Conservation (phyloP, 257 asterid species). For the Thymus quinquecostatus region DNA sequence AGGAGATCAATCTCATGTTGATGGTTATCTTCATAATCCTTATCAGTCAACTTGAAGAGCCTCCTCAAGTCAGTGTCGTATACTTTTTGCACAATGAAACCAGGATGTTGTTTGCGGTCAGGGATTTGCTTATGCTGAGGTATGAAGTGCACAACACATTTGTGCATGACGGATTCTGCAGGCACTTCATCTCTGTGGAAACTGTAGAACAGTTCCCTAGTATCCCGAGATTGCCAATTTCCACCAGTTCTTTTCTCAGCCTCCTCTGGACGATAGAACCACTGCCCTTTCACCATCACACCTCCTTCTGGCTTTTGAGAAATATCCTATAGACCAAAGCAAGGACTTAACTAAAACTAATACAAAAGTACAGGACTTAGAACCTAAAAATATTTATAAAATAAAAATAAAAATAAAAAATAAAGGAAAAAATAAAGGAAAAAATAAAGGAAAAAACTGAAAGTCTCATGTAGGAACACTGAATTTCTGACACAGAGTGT, state of each 20-base stretch:
- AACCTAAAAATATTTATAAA: neutral
- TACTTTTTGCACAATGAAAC: conserved; percentile 81
- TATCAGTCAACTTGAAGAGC: conserved; percentile 76
- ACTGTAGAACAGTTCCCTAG: conserved; percentile 82
- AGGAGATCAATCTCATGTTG: conserved; percentile 76
- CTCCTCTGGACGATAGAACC: conserved; percentile 97
- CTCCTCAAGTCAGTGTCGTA: conserved; percentile 69
- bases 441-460: neutral
- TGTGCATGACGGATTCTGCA: conserved; percentile 92
- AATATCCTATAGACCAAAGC: conserved; percentile 57
- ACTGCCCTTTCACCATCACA: conserved; percentile 71
- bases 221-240: conserved; percentile 65
- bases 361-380: conserved; percentile 10
- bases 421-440: too few species aligned
- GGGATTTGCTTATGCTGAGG: conserved; percentile 80
- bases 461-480: conserved; percentile 10
- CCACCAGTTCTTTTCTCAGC: conserved; percentile 71
- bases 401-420: too few species aligned
- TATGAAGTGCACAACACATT: conserved; percentile 83
- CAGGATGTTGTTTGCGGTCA: conserved; percentile 75
- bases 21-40: conserved; percentile 70
- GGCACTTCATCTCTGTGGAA: conserved; percentile 85
- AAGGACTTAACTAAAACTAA: conserved; percentile 7
- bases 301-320: conserved; percentile 43
- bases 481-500: neutral